Percentiles rank a stretch among this genome's conserved stretches.
phyloP scores from a whole-genome alignment of 257 asterid species.

The Fraxinus excelsior region DNA sequence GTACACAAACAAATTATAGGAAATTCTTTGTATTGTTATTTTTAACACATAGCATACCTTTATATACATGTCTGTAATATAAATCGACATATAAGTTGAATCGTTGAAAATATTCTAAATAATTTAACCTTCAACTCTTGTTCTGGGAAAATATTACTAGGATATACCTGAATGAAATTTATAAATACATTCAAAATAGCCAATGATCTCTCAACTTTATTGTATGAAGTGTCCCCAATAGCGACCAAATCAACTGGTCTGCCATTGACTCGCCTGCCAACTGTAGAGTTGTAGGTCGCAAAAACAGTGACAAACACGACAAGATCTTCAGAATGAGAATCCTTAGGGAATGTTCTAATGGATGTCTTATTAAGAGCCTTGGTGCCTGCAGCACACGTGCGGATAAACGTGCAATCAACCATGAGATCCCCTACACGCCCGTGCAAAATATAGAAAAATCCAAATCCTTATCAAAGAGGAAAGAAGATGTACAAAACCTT shows the following conservation, averaged over 20 bases:
- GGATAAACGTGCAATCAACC: background rate
- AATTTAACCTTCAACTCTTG: background rate
- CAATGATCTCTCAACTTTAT: conserved; percentile 79
- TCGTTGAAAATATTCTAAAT: background rate
- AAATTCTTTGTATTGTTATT: background rate
- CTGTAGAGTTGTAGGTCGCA: conserved; percentile 62
- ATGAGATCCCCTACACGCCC: background rate
- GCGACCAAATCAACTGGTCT: conserved; percentile 57
- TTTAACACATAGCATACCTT: background rate
- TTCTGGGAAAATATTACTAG: background rate
- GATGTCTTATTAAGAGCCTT: conserved; percentile 71
- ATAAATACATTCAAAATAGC: conserved; percentile 76
- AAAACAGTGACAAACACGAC: conserved; percentile 79
- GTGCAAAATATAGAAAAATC: background rate
- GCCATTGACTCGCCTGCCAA: conserved; percentile 32
- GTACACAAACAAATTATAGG: background rate
- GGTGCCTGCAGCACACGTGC: conserved; percentile 43
- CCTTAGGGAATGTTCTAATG: conserved; percentile 23
- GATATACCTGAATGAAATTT: conserved; percentile 84
- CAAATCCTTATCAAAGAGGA: background rate
- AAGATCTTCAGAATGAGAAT: conserved; percentile 36
- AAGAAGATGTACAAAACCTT: conserved; percentile 45
- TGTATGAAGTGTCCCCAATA: conserved; percentile 71
- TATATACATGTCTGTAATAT: background rate
- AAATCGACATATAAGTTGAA: background rate